These are phyloP conservation scores for Pythium chondricola DNA, from an alignment of 352 stramenopile species.

Conservation along the genomic window DNA sequence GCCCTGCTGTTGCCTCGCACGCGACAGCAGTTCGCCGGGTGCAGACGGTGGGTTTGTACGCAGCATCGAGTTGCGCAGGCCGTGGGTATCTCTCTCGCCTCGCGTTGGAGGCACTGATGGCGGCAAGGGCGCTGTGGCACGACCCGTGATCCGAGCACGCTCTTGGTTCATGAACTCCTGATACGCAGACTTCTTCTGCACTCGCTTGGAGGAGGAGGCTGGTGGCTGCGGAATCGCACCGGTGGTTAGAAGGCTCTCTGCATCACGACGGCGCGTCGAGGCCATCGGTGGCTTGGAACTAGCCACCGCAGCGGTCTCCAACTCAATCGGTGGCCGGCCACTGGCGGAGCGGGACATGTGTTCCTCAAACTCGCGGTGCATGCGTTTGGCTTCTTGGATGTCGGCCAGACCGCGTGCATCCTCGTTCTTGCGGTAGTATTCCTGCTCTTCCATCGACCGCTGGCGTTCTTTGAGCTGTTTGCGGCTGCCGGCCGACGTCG, in stretches of 20 bases:
- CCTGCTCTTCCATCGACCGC: conserved; percentile 45
- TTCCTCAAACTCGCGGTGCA: conserved; percentile 60
- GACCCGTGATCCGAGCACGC: conserved; percentile 8
- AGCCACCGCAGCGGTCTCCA: not conserved
- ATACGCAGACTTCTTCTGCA: conserved; percentile 12
- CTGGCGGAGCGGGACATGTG: conserved; percentile 24
- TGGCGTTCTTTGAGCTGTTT: conserved; percentile 22
- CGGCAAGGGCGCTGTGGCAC: not conserved
- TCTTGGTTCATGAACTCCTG: conserved; percentile 21
- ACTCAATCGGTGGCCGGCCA: not conserved
- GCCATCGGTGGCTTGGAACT: conserved; percentile 1
- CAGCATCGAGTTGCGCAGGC: conserved; percentile 7
- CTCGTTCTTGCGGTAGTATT: conserved; percentile 52
- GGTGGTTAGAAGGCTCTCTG: not conserved
- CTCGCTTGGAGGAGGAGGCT: not conserved
- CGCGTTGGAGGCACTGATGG: not conserved
- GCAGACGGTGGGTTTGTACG: not conserved
- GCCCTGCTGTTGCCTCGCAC: conserved; percentile 2
- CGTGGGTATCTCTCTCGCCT: too few relatives aligned
- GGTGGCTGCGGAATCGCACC: not conserved
- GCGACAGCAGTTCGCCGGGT: conserved; percentile 5
- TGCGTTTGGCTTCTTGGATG: conserved; percentile 60
- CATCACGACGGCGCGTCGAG: conserved; percentile 3
- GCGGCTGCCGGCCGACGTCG: conserved; percentile 11
- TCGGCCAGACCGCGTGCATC: conserved; percentile 37